These are phyloP conservation scores for Phenoliferia sp. DNA, from an alignment of 1,284 basidiomycete species.

Conservation along the genomic window DNA sequence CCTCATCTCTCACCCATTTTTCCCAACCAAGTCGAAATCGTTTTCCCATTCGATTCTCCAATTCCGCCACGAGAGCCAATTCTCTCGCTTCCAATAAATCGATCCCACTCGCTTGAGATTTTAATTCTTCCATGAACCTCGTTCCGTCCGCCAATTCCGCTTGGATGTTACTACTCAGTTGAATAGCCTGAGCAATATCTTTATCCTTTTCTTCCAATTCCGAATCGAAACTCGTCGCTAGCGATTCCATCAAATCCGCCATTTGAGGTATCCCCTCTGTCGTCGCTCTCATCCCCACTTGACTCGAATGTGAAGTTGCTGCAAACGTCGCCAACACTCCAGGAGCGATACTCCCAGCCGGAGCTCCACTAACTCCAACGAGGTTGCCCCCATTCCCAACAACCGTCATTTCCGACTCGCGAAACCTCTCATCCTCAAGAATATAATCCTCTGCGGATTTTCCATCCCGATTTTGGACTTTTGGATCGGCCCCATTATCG, in stretches of 20 bases:
- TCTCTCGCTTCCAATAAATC: constrained; percentile 60
- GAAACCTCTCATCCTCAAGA: constrained; percentile 94
- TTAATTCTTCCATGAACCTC: constrained; percentile 63
- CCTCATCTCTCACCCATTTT: constrained; percentile 83
- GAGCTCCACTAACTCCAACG: too few relatives aligned
- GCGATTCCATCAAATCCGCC: constrained; percentile 76
- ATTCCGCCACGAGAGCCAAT: constrained; percentile 59
- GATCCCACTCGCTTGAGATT: constrained; percentile 59
- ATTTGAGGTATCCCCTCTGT: constrained; percentile 80
- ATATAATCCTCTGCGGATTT: constrained; percentile 99
- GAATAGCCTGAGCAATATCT: constrained; percentile 84
- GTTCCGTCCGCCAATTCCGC: constrained; percentile 86
- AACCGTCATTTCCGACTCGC: constrained; percentile 45
- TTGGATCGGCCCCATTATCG: constrained; percentile 95
- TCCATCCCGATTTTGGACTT: constrained; percentile 89
- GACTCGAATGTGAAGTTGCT: constrained; percentile 82
- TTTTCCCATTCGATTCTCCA: constrained; percentile 70
- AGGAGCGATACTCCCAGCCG: too few relatives aligned
- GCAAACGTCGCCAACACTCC: not conserved
- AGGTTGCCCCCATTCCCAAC: too few relatives aligned
- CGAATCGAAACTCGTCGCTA: constrained; percentile 89
- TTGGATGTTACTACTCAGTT: constrained; percentile 80
- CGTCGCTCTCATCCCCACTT: constrained; percentile 79
- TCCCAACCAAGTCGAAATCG: constrained; percentile 83
- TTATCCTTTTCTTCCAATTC: constrained; percentile 89